Conservation (phyloP, 176 grass and related monocot genomes). For the Bromus sterilis region DNA sequence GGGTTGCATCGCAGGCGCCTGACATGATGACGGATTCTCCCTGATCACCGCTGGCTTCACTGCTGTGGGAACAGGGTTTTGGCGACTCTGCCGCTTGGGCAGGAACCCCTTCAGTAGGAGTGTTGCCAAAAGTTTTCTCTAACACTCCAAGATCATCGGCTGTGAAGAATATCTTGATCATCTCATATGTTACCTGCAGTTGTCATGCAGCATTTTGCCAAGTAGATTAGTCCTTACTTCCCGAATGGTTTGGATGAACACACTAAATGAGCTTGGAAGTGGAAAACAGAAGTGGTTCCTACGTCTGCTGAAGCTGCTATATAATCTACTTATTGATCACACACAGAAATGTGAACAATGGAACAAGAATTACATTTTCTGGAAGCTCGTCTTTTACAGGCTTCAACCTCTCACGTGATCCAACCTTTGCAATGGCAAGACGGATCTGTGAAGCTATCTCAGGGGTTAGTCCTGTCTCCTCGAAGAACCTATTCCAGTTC, state of each 20-base stretch:
- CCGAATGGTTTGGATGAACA: neutral
- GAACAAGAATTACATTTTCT: constrained; percentile 49
- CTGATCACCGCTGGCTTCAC: neutral
- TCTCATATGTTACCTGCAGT: constrained; percentile 68
- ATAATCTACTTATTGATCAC: constrained; percentile 5
- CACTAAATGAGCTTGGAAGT: neutral
- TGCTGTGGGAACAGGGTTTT: neutral
- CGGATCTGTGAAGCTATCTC: constrained; percentile 64
- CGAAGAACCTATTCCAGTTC: constrained; percentile 76
- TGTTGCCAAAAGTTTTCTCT: constrained; percentile 39
- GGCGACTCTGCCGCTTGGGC: neutral
- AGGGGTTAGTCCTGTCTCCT: constrained; percentile 51
- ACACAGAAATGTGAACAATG: constrained; percentile 4
- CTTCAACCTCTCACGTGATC: constrained; percentile 58
- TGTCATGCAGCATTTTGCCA: constrained; percentile 2
- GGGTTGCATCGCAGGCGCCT: neutral
- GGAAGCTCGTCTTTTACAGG: constrained; percentile 85
- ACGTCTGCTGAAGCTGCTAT: neutral
- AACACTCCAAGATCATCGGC: constrained; percentile 47
- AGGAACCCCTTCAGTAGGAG: neutral
- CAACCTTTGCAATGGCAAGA: constrained; percentile 63
- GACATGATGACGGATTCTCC: neutral
- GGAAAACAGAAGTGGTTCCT: neutral
- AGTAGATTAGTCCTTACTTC: neutral
- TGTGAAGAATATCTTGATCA: constrained; percentile 64